Conservation (phyloP, 2,329 filamentous ascomycete genomes). For the Sporothrix sp. region DNA sequence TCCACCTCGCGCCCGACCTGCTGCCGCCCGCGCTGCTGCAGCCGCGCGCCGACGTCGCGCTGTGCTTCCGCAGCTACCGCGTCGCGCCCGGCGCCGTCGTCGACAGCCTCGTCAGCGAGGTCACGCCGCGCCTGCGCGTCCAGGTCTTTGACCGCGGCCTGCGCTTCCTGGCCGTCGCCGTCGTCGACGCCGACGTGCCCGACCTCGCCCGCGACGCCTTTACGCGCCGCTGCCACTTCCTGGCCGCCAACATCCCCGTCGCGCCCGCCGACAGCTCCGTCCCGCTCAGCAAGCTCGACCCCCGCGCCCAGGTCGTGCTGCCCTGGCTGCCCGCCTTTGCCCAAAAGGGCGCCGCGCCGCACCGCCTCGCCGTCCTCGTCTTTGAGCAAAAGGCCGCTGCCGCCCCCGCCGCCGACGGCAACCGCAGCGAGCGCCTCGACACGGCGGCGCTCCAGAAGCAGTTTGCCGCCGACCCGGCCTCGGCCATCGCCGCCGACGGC, state of each 20-base stretch:
- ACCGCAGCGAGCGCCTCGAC: slow-evolving; percentile 37
- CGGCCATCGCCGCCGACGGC: not conserved
- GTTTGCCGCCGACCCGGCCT: slow-evolving; percentile 25
- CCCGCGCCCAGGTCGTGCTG: slow-evolving; percentile 55
- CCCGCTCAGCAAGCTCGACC: slow-evolving; percentile 51
- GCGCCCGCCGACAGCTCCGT: slow-evolving; percentile 47
- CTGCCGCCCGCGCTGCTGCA: slow-evolving; percentile 59
- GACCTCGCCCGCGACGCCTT: slow-evolving; percentile 66
- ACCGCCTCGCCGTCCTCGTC: slow-evolving; percentile 75
- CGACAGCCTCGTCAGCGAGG: slow-evolving; percentile 62
- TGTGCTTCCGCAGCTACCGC: slow-evolving; percentile 65
- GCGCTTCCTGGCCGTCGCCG: slow-evolving; percentile 72
- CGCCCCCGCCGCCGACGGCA: slow-evolving; percentile 46
- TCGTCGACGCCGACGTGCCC: slow-evolving; percentile 87
- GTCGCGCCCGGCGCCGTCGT: slow-evolving; percentile 71
- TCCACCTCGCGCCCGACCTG: slow-evolving; percentile 81
- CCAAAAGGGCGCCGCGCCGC: slow-evolving; percentile 85
- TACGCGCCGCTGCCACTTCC: slow-evolving; percentile 73
- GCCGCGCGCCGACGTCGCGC: slow-evolving; percentile 66
- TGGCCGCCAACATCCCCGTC: slow-evolving; percentile 58
- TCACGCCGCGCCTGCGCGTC: slow-evolving; percentile 64
- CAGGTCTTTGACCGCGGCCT: slow-evolving; percentile 77
- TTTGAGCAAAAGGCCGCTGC: slow-evolving; percentile 66
- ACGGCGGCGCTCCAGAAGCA: slow-evolving; percentile 44
- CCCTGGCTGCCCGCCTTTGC: slow-evolving; percentile 81